Percentiles rank a stretch among this genome's conserved stretches.
These are phyloP conservation scores for Fusarium sp. DNA, from an alignment of 2,329 filamentous ascomycete species.

Conservation along the genomic window DNA sequence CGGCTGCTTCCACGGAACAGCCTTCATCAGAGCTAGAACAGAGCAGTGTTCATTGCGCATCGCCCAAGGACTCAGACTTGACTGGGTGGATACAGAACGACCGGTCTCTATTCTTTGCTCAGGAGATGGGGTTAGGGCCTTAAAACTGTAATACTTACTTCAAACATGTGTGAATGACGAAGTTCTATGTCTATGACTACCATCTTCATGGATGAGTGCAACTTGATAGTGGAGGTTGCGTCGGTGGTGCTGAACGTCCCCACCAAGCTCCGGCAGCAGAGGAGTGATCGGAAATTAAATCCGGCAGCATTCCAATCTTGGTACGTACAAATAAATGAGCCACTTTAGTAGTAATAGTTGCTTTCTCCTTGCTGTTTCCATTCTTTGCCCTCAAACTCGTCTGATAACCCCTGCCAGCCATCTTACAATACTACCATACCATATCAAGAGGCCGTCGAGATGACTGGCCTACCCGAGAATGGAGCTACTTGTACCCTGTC, in stretches of 20 bases:
- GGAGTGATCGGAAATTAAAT: not conserved
- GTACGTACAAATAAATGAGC: not conserved
- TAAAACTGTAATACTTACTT: too few species aligned
- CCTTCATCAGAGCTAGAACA: not conserved
- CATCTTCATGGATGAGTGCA: too few species aligned
- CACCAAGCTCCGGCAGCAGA: not conserved
- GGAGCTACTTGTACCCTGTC: not conserved
- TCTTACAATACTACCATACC: too few species aligned
- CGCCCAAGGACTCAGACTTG: not conserved
- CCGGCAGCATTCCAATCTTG: not conserved
- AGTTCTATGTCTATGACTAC: too few species aligned
- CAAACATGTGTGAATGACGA: too few species aligned
- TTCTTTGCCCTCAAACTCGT: too few species aligned
- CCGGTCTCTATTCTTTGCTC: slow-evolving; percentile 12
- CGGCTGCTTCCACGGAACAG: not conserved
- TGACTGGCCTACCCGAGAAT: not conserved
- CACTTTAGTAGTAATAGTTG: not conserved
- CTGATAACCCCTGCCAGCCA: too few species aligned
- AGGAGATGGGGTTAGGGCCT: slow-evolving; percentile 2
- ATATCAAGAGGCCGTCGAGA: too few species aligned
- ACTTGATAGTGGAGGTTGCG: too few species aligned
- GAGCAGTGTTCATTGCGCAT: not conserved
- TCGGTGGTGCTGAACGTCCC: not conserved
- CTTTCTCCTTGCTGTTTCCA: not conserved
- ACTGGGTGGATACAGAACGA: slow-evolving; percentile 20